Evolutionary conservation across 495 filamentous ascomycete species (phyloP), one percentile per base, ranked within the genome.

Genomic region (Tuber aestivum): DNA sequence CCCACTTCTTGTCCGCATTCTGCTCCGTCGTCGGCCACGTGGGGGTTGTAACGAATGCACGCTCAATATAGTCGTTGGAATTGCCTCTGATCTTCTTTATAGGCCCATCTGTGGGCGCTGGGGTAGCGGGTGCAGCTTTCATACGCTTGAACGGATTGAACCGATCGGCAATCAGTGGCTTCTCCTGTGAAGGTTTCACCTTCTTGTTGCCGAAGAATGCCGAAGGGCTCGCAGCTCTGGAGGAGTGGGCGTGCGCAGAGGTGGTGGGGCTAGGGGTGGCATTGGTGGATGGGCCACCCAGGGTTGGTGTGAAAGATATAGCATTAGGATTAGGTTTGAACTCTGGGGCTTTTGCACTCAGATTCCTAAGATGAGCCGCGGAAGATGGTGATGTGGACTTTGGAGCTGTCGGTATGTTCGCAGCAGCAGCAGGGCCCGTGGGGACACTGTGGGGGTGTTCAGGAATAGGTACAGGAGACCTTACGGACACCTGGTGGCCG

Each of bases 301-400:
- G 75, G 32, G 50, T 82, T 44, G 90, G 91, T 45, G 88, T 91
- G 82, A 93, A 93, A 2, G 89, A 86, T 73, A 85, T 88, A 1
- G 91, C 91, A 38, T 87, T 86, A 32, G 91, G 91, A 77, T 92
- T 92, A 6, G 90, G 90, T 78, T 88, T 90, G 83, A 93, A 93
- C 73, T 92, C 91, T 79, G 88, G 84, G 0, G 91, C 91, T 40
- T 87, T 87, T 21, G 89, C 91, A 79, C 92, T 92, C 85, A 92
- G 89, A 76, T 89, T 88, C 48, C 86, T 85, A 21, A 87, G 86
- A 12, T 65, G 56, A 16, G 81, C 83, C 70, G 86, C 84, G 41
- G 80, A 74, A 71, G 74, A 71, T 40, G 80, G 75, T 37, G 80
- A 78, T 79, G 69, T 75, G 69, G 78, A 75, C 32, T 79, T 79